A percentile compares a stretch with the other conserved stretches of the same genome.
Evolutionary conservation across 768 basidiomycete species (phyloP).

Genomic region (Termitomyces sp.): DNA sequence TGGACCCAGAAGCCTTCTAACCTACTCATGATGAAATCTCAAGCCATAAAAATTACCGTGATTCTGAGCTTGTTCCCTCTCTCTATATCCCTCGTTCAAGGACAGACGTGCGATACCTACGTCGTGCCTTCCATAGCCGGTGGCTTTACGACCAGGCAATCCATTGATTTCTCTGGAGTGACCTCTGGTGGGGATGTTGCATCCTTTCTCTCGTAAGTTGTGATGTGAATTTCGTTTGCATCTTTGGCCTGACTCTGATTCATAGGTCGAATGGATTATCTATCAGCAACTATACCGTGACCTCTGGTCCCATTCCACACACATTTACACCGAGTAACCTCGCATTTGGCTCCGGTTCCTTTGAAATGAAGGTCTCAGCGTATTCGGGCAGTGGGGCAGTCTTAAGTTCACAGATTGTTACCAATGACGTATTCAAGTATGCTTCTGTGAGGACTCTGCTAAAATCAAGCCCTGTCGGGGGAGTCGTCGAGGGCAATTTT

Average conservation of each 20-base stretch:
- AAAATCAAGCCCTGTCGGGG: constrained; percentile 26
- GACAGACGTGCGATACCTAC: constrained; percentile 21
- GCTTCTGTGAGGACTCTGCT: constrained; percentile 28
- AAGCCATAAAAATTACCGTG: neutral
- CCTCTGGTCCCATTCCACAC: constrained; percentile 16
- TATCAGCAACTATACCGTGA: constrained; percentile 22
- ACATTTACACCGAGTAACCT: constrained; percentile 23
- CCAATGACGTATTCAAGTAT: constrained; percentile 22
- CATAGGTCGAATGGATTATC: constrained; percentile 18
- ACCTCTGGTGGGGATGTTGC: constrained; percentile 15
- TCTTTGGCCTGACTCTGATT: neutral
- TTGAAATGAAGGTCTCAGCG: constrained; percentile 27
- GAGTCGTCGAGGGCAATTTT: constrained; percentile 31
- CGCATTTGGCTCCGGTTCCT: constrained; percentile 23
- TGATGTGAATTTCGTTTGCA: neutral
- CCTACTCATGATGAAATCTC: neutral
- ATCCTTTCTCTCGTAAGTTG: constrained; percentile 18
- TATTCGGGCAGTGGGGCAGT: constrained; percentile 24
- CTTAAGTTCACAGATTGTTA: constrained; percentile 23
- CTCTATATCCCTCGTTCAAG: neutral
- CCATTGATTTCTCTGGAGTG: constrained; percentile 22
- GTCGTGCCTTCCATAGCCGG: constrained; percentile 20
- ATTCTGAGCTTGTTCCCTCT: neutral
- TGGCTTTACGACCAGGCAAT: constrained; percentile 20
- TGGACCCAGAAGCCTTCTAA: neutral